Base-by-base conservation (phyloP, 2,329 filamentous ascomycete species). In the Geosmithia putterillii region DNA sequence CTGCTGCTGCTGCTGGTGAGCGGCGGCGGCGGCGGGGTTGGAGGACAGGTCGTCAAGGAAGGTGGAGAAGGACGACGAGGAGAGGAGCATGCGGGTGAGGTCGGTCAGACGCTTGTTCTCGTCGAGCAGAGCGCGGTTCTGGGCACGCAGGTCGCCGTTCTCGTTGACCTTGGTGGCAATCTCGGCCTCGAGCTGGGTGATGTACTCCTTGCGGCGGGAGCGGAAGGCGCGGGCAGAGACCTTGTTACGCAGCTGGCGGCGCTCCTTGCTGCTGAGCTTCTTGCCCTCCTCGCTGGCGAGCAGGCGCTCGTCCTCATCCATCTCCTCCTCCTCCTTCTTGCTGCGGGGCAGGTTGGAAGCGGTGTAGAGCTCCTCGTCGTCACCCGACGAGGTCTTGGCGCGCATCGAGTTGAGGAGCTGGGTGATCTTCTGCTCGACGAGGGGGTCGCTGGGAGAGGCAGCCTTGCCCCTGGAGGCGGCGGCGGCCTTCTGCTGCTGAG, bases 191-290 rank as follows among this genome's bases (percentile, higher is more conserved):
- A 98, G 83, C 63, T 96, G 89, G 49, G 79, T 77, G 58, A 98
- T 96, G 70, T 96, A 96, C 74, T 96, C 92, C 74, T 98, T 98
- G 73, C 92, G 83, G 54, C 92, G 76, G n/a, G 89, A 95, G 45
- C 92, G 84, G 79, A 98, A 98, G 42, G 90, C 90, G 52, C 92
- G 86, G 48, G 92, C 92, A 37, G 92, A 98, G 4, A 98, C 92
- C 68, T 98, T 98, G 76, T 98, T 98, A 50, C 92, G 80, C n/a
- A 98, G 75, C 64, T 96, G 92, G 52, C 92, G 82, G 47, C 92
- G 82, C 66, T 96, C 89, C 69, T 96, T 96, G 71, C 87, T 94
- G 65, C 82, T 92, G n/a, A 98, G 76, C 71, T 95, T 95, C 81
- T 98, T 98, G 55, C 90, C 92, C 66, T 95, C 90, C 56, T 98